Evolutionary conservation across 2,329 filamentous ascomycete genomes (phyloP), one percentile per base, ranked within the genome.

Genomic region (Fonsecaea multimorphosa): DNA sequence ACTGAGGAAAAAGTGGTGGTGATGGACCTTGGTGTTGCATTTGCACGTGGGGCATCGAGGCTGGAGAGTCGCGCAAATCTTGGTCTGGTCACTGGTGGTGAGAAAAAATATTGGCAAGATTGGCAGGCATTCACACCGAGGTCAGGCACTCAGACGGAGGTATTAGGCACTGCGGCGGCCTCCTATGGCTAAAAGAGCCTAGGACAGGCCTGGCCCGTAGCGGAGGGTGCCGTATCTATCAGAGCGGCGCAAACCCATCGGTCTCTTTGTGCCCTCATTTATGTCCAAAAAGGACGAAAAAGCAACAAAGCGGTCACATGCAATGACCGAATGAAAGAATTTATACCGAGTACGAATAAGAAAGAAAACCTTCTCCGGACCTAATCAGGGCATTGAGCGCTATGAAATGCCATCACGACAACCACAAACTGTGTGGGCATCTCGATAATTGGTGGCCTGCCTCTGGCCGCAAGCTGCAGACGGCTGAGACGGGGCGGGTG

Each of bases 381-480:
- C 44, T 49, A 49, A 49, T 22, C 44, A 49, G 44, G 19, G 7
- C 44, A 49, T 49, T 24, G 44, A 49, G 19, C 19, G 44, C 44
- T 24, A 22, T 14, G 19, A 49, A 49, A 49, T 49, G 44, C 38
- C 44, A 24, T 49, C 22, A 22, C 16, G 44, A 24, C 44, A 24
- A 24, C n/a, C 7, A 49, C 38, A 49, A 49, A 49, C 44, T 2
- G 44, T 49, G 56, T 49, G 56, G 56, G 56, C 56, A 58, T 49
- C 36, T 24, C 24, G 36, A 58, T 58, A 58, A 58, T 58, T 58
- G 56, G 56, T 58, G 36, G 29, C 56, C 16, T 58, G 55, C 32
- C 36, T 49, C 44, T 49, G 19, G 19, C 44, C 22, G 44, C 44
- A 49, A 19, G 19, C 19, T 19, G 38, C 38, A 44, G n/a, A 22